Base-by-base conservation (phyloP, 2,329 filamentous ascomycete genomes). In the Phialophora expanda region DNA sequence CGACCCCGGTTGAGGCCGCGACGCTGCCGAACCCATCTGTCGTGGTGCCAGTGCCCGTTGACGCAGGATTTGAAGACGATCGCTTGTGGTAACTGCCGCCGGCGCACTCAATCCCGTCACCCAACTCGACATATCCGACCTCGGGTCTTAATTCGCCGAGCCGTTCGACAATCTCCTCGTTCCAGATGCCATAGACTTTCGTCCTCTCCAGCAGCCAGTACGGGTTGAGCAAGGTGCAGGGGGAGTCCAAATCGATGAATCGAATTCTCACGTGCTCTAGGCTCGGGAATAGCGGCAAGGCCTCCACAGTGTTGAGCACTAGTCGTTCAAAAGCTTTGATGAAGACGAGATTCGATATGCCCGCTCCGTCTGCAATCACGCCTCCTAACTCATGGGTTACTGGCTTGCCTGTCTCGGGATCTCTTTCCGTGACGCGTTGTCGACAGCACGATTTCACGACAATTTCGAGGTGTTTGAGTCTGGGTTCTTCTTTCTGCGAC, bases 381-480 rank as follows among this genome's bases (percentile, higher is more conserved):
- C 70, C 70, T 14, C 71, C 71, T 22, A 71, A 44, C 55, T 73
- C 67, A 34, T 69, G 66, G 11, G 61, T 64, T 7, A 68, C 28
- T 9, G 63, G 57, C 34, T 73, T 68, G 41, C 71, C 71, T 11
- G 70, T 73, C 17, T 66, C 62, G 12, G 66, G 56, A 46, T 73
- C 66, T 24, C 50, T 59, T 46, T 64, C 69, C n/a, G 66, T 70
- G 17, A 71, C 64, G 6, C 71, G 66, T 55, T 70, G 79, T 3
- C 89, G 85, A 72, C 90, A 93, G 75, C 89, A 90, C 67, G 91
- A 91, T 78, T 91, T 91, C 62, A 92, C 87, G 0, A 89, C 88
- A 53, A 92, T 77, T 71, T 92, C 89, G 24, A 92, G 82, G 1
- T 87, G 88, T 76, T 86, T 87, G 53, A 92, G 83, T 17, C 73